phyloP scores from a whole-genome alignment of 345 rosid genomes.

The Ceriops zippeliana region DNA sequence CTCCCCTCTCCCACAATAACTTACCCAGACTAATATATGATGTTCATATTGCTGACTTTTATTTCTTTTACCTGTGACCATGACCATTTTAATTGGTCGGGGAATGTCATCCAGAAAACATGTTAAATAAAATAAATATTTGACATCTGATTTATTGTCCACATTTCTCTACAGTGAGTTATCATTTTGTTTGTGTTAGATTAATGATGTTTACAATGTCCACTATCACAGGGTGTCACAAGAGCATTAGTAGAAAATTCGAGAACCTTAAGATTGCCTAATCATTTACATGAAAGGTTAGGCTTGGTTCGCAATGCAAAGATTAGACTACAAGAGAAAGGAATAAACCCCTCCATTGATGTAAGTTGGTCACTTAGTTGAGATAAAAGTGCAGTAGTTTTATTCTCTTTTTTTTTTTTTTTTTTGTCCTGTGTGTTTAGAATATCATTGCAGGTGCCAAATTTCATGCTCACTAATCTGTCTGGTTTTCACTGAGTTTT shows the following conservation, averaged over 20 bases:
- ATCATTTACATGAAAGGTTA: constrained; percentile 78
- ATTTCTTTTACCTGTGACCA: not conserved
- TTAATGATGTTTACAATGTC: constrained; percentile 13
- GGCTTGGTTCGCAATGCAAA: constrained; percentile 86
- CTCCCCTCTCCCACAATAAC: too few species aligned
- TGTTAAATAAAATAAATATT: too few species aligned
- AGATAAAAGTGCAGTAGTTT: not conserved
- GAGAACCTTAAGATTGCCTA: constrained; percentile 81
- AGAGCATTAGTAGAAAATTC: constrained; percentile 85
- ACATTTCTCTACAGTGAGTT: not conserved
- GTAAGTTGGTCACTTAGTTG: constrained; percentile 42
- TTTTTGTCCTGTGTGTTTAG: not conserved
- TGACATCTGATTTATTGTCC: not conserved
- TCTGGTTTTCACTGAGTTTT: not conserved
- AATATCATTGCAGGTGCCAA: not conserved
- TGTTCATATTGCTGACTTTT: not conserved
- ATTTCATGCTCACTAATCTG: not conserved
- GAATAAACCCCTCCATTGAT: constrained; percentile 78
- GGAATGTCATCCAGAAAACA: too few species aligned
- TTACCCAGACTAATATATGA: too few species aligned
- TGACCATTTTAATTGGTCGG: not conserved
- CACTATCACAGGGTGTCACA: constrained; percentile 69
- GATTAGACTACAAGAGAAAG: constrained; percentile 75
- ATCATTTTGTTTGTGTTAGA: constrained; percentile 7
- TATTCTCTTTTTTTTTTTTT: not conserved